phyloP scores from a whole-genome alignment of 2,329 filamentous ascomycete genomes.

The Fusarium verticillioides region DNA sequence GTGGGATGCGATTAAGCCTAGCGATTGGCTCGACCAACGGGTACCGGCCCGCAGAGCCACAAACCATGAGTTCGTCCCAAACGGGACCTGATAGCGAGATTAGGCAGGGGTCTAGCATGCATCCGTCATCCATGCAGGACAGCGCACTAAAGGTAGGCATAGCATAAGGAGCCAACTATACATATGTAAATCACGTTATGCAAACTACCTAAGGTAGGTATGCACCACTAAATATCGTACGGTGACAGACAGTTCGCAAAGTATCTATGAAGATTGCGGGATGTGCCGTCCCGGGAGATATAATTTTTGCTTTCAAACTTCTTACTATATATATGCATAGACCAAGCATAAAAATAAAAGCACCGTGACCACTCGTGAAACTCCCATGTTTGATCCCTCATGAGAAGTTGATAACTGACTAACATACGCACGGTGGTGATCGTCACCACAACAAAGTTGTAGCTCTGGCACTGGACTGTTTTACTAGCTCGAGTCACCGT shows the following conservation, averaged over 20 bases:
- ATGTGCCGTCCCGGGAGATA: neutral
- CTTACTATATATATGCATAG: neutral
- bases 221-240: neutral
- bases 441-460: neutral
- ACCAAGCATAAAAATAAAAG: conserved; percentile 1
- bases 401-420: neutral
- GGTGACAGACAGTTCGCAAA: neutral
- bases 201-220: neutral
- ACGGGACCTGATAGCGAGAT: conserved; percentile 33
- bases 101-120: conserved; percentile 29
- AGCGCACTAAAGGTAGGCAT: neutral
- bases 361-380: neutral
- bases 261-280: conserved; percentile 3
- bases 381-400: neutral
- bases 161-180: neutral
- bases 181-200: neutral
- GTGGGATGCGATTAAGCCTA: neutral
- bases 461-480: neutral
- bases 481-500: conserved; percentile 1
- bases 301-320: neutral
- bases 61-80: conserved; percentile 13
- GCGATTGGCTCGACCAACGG: conserved; percentile 19
- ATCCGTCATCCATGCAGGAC: neutral
- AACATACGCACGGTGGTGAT: conserved; percentile 1
- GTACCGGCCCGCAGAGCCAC: conserved; percentile 30